Base-by-base conservation (phyloP, 495 filamentous ascomycete genomes). In the Trichoderma erinaceum region DNA sequence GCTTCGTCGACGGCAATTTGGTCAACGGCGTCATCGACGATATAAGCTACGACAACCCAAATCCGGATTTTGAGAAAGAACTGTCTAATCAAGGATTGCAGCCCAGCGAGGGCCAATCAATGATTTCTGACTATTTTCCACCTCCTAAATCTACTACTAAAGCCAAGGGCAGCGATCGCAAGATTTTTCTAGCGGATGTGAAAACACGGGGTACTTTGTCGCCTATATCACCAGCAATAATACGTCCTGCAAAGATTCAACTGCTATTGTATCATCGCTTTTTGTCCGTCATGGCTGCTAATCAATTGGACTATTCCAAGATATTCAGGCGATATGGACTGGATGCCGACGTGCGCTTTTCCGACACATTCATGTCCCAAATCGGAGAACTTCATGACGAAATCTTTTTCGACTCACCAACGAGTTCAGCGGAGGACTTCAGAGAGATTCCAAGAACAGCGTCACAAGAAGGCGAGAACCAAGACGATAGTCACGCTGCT, bases 21-120 rank as follows among this genome's bases (percentile, higher is more conserved):
- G 87, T 99, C 65, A 93, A 89, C 76, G 95, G 96, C 6, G 79
- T 98, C 64, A 93, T 99, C 71, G 95, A 99, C 73, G 87, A 93
- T 76, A 75, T 99, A 6, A 90, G 88, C 29, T 93, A 90, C 69
- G 81, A 83, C 43, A 90, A 90, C 73, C 93, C 93, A 0, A 87
- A 95, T 69, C 76, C 81, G 2, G 83, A 85, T 63, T 82, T 92
- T 18, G 89, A 92, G 75, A 83, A 85, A 15, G 77, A 83, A 35
- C 72, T 81, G 11, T 44, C 74, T 68, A 73, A 71, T 67, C 65
- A 66, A 50, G 65, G 2, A 25, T 21, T 4, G 8, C n/a, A 46
- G 64, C n/a, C 35, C 5, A 27, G 16, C 38, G 29, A 32, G 12
- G 25, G 32, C 18, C 74, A 76, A 32, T 58, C 72, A 1, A 71